Evolutionary conservation across 805 yeast genomes (phyloP), one percentile per base, ranked within the genome.

Genomic region (Deakozyma indianensis): DNA sequence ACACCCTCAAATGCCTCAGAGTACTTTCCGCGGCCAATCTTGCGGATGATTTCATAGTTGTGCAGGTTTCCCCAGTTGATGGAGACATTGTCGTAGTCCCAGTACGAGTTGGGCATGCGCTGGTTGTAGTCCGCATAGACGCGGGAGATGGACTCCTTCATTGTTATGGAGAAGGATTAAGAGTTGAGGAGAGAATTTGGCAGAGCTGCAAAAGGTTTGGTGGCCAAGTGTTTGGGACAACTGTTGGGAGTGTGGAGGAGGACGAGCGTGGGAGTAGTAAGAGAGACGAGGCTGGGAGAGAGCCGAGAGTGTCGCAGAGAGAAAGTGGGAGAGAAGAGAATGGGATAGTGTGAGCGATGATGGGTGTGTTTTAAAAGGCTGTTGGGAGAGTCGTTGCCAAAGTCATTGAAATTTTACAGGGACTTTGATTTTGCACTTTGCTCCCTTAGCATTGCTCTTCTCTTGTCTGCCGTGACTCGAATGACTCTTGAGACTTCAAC

Each of bases 1-100:
- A 83, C 71, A 4, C 96, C 96, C 52, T 85, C 77, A 57, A 88
- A 88, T 42, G 88, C 96, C 65, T 88, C 96, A 15, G 94, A 83
- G 61, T 88, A 88, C 64, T 86, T 86, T 43, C 96, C 96, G 47
- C 96, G 73, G 9, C 96, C 96, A 43, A 88, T 73, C 61, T 86
- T 87, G 50, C 77, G 76, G 35, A 82, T 71, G 42, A 87, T 79
- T 65, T 88, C 96, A 62, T 87, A 87, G 58, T 81, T 78, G n/a
- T 78, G 74, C 52, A 83, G 94, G 40, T 76, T 69, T 29, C 92
- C 87, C 95, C 96, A 87, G 52, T 76, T 75, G 50, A 88, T 78
- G 35, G 75, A 73, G 43, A 80, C 74, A 56, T 74, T 76, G 52
- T 74, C 79, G 51, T 77, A 77, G 64, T 88, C 95, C 90, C 95